Base-by-base conservation (phyloP, 2,329 filamentous ascomycete genomes). In the Sclerotinia sclerotiorum region DNA sequence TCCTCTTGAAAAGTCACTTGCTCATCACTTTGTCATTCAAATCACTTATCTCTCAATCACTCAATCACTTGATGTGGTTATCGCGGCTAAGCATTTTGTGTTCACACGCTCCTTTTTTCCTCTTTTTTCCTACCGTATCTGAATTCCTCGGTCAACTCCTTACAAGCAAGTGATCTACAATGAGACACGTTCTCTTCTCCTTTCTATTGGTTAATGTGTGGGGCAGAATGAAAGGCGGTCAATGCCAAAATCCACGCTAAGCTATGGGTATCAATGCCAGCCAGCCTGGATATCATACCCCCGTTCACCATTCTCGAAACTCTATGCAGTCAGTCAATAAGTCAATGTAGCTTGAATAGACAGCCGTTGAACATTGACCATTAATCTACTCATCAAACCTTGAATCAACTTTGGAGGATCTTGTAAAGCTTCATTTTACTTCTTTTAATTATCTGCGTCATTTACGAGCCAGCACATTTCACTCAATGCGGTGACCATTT, bases 401-500 rank as follows among this genome's bases (percentile, higher is more conserved):
- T 32, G 10, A 24, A 27, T 10, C 39, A 35, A 21, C 24, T 27
- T 60, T 39, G 15, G 19, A 58, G 2, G 29, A 21, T 27, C 39
- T 58, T 49, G 56, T 52, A 35, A 63, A 48, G 32, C 46, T 63
- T 62, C 35, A 24, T 32, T 39, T 46, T 27, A 11, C 56, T 35
- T 52, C 44, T 29, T 68, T 66, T 56, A 51, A 54, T 48, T 17
- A 15, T 10, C 7, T n/a, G 24, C n/a, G 24, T 67, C 57, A 8
- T 32, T 32, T 24, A 6, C n/a, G 10, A 51, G 54, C 46, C 57
- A 61, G 62, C 27, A 65, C 32, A 52, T 29, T 65, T 69, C 63
- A 65, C 72, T 72, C 74, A 74, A 77, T 78, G 76, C 75, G 72
- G 75, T 77, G 73, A 76, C 72, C 55, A 52, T 42, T 55, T 70